phyloP scores from a whole-genome alignment of 2,329 filamentous ascomycete species.

The Neocatenulostroma microsporum region DNA sequence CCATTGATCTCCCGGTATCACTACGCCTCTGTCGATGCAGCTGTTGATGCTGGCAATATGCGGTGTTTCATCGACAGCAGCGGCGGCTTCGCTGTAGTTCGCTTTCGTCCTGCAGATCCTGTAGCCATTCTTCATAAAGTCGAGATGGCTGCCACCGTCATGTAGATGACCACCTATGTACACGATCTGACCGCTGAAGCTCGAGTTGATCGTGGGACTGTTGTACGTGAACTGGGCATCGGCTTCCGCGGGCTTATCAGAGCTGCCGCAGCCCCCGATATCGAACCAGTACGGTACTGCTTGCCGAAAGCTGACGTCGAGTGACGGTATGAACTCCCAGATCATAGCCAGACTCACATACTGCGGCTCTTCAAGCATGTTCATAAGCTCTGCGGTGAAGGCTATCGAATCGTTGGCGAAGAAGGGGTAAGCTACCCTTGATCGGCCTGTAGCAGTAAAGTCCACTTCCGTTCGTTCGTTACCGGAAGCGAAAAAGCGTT shows the following conservation, averaged over 20 bases:
- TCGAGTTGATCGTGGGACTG: not conserved
- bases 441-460: not conserved
- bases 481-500: constrained; percentile 7
- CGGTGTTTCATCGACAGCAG: not conserved
- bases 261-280: constrained; percentile 3
- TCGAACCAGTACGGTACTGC: constrained; percentile 5
- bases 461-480: constrained; percentile 5
- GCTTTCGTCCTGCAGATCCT: not conserved
- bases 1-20: not conserved
- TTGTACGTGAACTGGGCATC: not conserved
- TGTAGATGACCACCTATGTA: constrained; percentile 4
- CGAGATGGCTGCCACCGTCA: constrained; percentile 5
- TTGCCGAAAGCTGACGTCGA: not conserved
- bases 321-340: constrained; percentile 4
- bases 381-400: constrained; percentile 4
- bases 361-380: constrained; percentile 1
- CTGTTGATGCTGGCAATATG: constrained; percentile 2
- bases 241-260: constrained; percentile 1
- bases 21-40: not conserved
- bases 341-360: constrained; percentile 3
- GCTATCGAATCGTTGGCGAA: not conserved
- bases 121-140: constrained; percentile 1
- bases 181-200: not conserved
- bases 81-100: not conserved
- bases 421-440: constrained; percentile 1